These are phyloP conservation scores for Phytophthora cryptogea DNA, from an alignment of 352 stramenopile species.

Conservation along the genomic window DNA sequence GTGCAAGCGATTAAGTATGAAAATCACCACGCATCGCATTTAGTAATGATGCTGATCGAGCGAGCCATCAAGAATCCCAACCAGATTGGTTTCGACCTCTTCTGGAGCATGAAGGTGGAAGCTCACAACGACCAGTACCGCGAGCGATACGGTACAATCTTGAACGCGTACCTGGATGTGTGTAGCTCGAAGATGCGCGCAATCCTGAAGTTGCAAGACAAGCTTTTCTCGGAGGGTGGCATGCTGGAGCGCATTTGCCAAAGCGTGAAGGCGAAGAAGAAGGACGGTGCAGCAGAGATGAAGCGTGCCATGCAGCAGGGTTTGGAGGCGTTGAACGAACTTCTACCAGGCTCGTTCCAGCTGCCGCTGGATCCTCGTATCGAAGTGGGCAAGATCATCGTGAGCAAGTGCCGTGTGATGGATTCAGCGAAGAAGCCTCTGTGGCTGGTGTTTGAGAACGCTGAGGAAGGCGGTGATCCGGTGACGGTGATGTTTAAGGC, in stretches of 20 bases:
- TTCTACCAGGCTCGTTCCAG: slow-evolving; percentile 82
- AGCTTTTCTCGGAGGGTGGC: slow-evolving; percentile 68
- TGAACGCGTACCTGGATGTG: slow-evolving; percentile 78
- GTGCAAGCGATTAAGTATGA: slow-evolving; percentile 90
- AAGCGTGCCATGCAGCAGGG: slow-evolving; percentile 73
- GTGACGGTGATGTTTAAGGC: slow-evolving; percentile 92
- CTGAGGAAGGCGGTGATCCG: slow-evolving; percentile 64
- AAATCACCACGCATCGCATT: slow-evolving; percentile 73
- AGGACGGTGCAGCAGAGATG: slow-evolving; percentile 67
- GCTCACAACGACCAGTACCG: slow-evolving; percentile 71
- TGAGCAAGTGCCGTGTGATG: slow-evolving; percentile 86
- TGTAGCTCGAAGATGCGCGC: slow-evolving; percentile 89
- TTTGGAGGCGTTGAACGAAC: slow-evolving; percentile 74
- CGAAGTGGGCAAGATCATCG: slow-evolving; percentile 74
- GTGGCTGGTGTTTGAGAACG: slow-evolving; percentile 86
- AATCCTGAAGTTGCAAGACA: slow-evolving; percentile 89
- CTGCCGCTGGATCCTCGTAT: slow-evolving; percentile 76
- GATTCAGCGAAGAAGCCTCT: slow-evolving; percentile 84
- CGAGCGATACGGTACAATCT: slow-evolving; percentile 72
- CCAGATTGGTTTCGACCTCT: slow-evolving; percentile 84
- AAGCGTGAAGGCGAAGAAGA: slow-evolving; percentile 78
- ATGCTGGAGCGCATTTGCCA: slow-evolving; percentile 82
- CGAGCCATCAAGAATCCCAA: slow-evolving; percentile 84
- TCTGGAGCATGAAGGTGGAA: slow-evolving; percentile 87
- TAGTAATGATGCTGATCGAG: slow-evolving; percentile 76